Conservation (phyloP, 2,329 filamentous ascomycete genomes). For the Phialocephala sp. region DNA sequence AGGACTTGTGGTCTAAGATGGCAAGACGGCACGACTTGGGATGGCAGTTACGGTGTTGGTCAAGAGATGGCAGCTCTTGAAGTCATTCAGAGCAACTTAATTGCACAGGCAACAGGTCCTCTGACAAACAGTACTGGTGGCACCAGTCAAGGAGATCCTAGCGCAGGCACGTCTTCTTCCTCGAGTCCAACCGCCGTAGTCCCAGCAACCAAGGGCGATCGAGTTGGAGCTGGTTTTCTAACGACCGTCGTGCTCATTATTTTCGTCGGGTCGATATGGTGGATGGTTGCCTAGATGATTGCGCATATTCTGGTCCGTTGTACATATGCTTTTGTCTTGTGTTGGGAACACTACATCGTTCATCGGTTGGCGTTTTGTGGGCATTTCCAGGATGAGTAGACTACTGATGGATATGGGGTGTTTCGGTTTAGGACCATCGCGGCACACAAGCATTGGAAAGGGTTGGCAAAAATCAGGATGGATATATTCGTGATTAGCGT, state of each 20-base stretch:
- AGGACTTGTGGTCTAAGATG: constrained; percentile 68
- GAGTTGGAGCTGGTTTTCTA: constrained; percentile 70
- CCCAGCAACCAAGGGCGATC: constrained; percentile 58
- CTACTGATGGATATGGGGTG: not conserved
- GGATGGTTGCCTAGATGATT: constrained; percentile 49
- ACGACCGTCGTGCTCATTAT: constrained; percentile 60
- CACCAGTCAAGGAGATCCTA: constrained; percentile 53
- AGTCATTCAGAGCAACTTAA: constrained; percentile 60
- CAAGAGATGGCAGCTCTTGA: constrained; percentile 64
- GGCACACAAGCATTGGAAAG: constrained; percentile 7
- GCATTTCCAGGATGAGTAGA: not conserved
- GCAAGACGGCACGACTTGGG: constrained; percentile 56
- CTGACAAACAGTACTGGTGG: constrained; percentile 61
- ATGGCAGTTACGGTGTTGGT: constrained; percentile 54
- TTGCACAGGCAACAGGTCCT: constrained; percentile 50
- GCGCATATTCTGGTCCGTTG: too few species aligned
- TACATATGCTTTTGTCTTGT: constrained; percentile 13
- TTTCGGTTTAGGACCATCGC: not conserved
- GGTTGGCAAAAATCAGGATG: constrained; percentile 8
- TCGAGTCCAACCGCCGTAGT: not conserved
- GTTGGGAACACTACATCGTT: constrained; percentile 6
- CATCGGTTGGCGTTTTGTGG: not conserved
- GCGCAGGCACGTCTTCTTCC: constrained; percentile 31
- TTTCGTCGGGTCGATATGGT: constrained; percentile 61
- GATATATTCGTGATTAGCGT: constrained; percentile 7